A percentile compares a stretch with the other conserved stretches of the same genome.
These are phyloP conservation scores for Trichosporon sp. DNA, from an alignment of 1,284 basidiomycete genomes.

Conservation along the genomic window DNA sequence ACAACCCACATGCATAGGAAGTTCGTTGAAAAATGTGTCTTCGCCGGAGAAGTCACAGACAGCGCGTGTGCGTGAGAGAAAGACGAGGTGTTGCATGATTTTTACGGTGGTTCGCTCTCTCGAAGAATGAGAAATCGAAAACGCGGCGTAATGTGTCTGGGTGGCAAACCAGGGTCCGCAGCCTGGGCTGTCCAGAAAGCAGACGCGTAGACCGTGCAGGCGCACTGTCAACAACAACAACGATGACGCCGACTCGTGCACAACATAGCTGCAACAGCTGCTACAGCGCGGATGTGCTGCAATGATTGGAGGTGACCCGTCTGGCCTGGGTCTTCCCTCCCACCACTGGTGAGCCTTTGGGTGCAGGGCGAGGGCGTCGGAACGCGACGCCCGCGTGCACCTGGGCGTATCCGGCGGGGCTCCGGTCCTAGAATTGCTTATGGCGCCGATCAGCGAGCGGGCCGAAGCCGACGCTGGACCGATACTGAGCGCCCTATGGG, in stretches of 20 bases:
- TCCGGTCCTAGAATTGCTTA: background rate
- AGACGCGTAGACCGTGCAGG: background rate
- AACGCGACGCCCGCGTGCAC: background rate
- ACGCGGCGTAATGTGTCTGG: background rate
- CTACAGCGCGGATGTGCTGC: too few relatives aligned
- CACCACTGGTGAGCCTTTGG: too few relatives aligned
- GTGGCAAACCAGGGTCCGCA: background rate
- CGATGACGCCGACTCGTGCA: too few relatives aligned
- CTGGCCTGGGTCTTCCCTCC: too few relatives aligned
- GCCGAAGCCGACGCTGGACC: background rate
- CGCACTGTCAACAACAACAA: background rate
- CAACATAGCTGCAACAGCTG: too few relatives aligned
- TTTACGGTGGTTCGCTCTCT: conserved; percentile 6
- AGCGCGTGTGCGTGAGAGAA: background rate
- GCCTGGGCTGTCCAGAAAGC: background rate
- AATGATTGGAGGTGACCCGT: too few relatives aligned
- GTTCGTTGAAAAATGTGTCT: conserved; percentile 9
- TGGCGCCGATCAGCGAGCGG: background rate
- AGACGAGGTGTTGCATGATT: conserved; percentile 10
- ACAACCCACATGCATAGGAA: conserved; percentile 17
- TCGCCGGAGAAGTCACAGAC: background rate
- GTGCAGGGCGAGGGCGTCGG: background rate
- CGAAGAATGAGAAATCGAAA: background rate
- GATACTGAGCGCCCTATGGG: background rate
- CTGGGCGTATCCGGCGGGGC: background rate